Percentiles rank a stretch among this genome's conserved stretches.
Conservation (phyloP, 1,139 yeast genomes). For the Sugiyamaella xylanicola region DNA sequence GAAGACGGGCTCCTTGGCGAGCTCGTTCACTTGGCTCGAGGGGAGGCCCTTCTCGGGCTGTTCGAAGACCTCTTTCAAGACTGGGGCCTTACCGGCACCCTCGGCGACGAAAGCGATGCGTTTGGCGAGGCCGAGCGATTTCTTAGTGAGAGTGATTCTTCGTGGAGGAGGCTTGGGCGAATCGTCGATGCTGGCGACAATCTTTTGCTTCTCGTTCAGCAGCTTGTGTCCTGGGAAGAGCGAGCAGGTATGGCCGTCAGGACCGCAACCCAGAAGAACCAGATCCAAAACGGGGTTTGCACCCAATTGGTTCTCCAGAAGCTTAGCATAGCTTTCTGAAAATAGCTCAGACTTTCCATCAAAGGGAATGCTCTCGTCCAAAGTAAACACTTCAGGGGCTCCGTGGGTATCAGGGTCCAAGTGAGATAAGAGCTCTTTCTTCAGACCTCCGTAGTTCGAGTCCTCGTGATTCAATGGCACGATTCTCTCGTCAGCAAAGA, state of each 20-base stretch:
- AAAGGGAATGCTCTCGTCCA: conserved; percentile 47
- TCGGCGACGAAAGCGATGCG: conserved; percentile 83
- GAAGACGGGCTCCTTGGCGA: conserved; percentile 54
- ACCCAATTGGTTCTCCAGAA: conserved; percentile 47
- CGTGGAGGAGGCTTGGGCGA: conserved; percentile 81
- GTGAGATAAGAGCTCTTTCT: conserved; percentile 55
- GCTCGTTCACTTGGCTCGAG: conserved; percentile 66
- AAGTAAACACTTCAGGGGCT: conserved; percentile 59
- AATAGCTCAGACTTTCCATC: conserved; percentile 49
- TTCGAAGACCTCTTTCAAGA: conserved; percentile 68
- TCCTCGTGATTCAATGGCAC: conserved; percentile 68
- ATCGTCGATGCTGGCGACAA: conserved; percentile 53
- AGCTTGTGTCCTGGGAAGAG: conserved; percentile 57
- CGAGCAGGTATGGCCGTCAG: conserved; percentile 81
- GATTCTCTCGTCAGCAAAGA: conserved; percentile 71
- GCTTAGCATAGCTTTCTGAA: conserved; percentile 54
- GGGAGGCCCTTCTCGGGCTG: conserved; percentile 61
- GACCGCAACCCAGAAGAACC: conserved; percentile 72
- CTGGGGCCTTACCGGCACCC: conserved; percentile 80
- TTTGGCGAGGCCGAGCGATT: conserved; percentile 56
- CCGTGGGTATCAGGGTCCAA: conserved; percentile 39
- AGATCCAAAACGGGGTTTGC: conserved; percentile 51
- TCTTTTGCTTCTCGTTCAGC: conserved; percentile 35
- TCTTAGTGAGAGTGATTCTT: conserved; percentile 71
- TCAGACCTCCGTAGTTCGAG: conserved; percentile 67